Base-by-base conservation (phyloP, 805 yeast species). In the Starmerella roubikii region DNA sequence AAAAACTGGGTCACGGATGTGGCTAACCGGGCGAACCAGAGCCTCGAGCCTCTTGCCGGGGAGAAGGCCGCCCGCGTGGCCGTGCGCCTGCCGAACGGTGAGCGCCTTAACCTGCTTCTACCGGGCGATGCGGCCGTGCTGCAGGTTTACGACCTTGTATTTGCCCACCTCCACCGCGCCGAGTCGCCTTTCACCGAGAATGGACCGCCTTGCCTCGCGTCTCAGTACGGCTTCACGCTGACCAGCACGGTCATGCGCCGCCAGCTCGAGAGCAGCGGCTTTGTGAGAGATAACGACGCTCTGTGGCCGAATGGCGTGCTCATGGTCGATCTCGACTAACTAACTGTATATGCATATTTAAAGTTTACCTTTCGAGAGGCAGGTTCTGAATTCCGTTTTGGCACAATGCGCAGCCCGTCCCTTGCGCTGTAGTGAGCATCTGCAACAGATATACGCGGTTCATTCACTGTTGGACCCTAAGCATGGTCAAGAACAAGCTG, bases 71-170 rank as follows among this genome's bases (percentile, higher is more conserved):
- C 91, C 9, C 69, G 78, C 29, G 63, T 88, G 3, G 86, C 91
- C 1, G 68, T 88, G 9, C 68, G 88, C 47, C 54, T 82, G 30
- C 68, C 69, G 1, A 60, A 65, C 42, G 93, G 93, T 2, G 64
- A 64, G 35, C 68, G 95, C 42, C 54, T 72, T 0, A 61, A 68
- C 7, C 56, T 72, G 48, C 54, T 68, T 53, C 64, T 83, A 43
- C 54, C 61, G 32, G 66, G 69, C 12, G 54, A 60, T 21, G 60
- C 64, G 12, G 51, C 66, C 1, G 57, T 83, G 1, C 75, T 72
- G 39, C 85, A 80, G 38, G 59, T 88, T 12, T 78, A 76, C 53
- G 79, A 85, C 9, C 76, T 65, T 52, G 79, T 76, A 15, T 93
- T 81, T 46, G 61, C 78, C 45, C 49, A 57, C 21, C 55, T 53